Evolutionary conservation across 495 filamentous ascomycete species (phyloP).

Genomic region (Hypoxylon lienhwacheense): DNA sequence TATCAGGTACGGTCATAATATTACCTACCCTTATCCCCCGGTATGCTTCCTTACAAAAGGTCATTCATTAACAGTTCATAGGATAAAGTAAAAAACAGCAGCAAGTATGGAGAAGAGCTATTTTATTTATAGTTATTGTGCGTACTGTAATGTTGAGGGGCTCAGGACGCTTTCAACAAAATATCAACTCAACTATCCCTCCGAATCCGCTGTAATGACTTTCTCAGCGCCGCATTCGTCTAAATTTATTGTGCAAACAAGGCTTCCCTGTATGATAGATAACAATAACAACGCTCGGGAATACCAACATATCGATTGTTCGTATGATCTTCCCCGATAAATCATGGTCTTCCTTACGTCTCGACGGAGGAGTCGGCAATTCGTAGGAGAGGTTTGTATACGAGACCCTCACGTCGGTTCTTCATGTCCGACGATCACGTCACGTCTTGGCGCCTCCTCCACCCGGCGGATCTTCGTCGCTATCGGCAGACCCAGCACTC

Average conservation of each 20-base stretch:
- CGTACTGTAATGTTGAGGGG: neutral
- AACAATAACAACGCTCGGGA: constrained; percentile 11
- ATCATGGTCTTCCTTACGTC: neutral
- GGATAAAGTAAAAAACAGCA: neutral
- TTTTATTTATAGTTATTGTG: constrained; percentile 8
- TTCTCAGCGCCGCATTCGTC: constrained; percentile 7
- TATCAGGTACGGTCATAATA: too few species aligned
- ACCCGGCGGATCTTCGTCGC: constrained; percentile 39
- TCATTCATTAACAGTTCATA: neutral
- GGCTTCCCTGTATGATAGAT: neutral
- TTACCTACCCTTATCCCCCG: too few species aligned
- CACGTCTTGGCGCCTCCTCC: constrained; percentile 40
- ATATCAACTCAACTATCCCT: constrained; percentile 19
- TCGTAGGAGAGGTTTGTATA: neutral
- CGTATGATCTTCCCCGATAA: neutral
- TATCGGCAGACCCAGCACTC: constrained; percentile 37
- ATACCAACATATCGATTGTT: neutral
- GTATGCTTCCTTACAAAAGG: neutral
- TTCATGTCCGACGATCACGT: constrained; percentile 17
- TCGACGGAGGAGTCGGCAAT: neutral
- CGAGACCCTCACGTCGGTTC: constrained; percentile 8
- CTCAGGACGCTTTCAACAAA: constrained; percentile 10
- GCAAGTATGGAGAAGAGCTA: constrained; percentile 6
- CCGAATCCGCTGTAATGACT: constrained; percentile 2
- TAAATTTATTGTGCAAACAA: constrained; percentile 2